Evolutionary conservation across 2,329 filamentous ascomycete species (phyloP), one percentile per base, ranked within the genome.

Genomic region (Cercospora nicotianae): DNA sequence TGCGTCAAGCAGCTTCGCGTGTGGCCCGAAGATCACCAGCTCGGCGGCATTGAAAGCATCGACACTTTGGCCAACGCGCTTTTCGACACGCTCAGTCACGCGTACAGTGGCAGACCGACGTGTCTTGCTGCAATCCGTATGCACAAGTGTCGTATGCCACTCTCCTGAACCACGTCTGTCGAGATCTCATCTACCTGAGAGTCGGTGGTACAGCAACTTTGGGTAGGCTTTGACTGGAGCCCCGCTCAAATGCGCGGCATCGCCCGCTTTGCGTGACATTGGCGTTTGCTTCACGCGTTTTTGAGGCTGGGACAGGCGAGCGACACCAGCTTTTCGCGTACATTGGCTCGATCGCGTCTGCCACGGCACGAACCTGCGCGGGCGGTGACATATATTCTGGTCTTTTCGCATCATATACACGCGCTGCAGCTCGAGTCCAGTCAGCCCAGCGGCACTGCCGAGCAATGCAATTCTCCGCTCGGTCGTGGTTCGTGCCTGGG

Each of bases 281-380:
- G 28, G 23, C 28, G 28, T 57, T 57, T 28, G 53, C 26, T 30
- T 58, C 53, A 58, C 53, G 53, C 53, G 53, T 58, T 31, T 18
- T 28, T 58, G 26, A 26, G 63, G 55, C 63, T 65, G 53, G 53
- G 53, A 57, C 30, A 26, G 55, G 62, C 51, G 23, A n/a, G 30
- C 33, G 26, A 33, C 62, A 33, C 57, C 33, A 39, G 33, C 33
- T 39, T 39, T 39, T 39, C 33, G 33, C 33, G 33, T 39, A 51
- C 62, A 64, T 64, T 64, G 51, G 62, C 51, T 59, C 62, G 51
- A 64, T 42, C 62, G 62, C 26, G 51, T 59, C 18, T 45, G 51
- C 62, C 18, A n/a, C 33, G 33, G 13, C 33, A 39, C 33, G 33
- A 30, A 39, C 13, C 33, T 39, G 33, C 33, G 33, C 33, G 33